These are phyloP conservation scores for Apiotrichum laibachii DNA, from an alignment of 1,284 basidiomycete genomes.

Conservation along the genomic window DNA sequence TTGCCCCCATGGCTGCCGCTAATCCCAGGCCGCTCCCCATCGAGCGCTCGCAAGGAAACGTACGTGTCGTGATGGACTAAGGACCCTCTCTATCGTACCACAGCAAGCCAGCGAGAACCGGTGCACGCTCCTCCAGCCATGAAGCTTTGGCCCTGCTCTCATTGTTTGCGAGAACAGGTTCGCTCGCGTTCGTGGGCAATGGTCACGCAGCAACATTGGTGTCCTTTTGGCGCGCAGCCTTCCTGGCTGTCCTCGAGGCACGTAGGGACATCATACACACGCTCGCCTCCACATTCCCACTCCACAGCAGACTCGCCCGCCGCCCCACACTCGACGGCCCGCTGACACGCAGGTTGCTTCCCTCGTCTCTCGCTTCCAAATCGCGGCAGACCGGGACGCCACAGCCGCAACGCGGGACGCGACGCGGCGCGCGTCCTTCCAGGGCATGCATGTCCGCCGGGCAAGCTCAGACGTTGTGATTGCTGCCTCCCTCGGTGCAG, in stretches of 20 bases:
- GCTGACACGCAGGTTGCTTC: slow-evolving; percentile 23
- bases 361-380: slow-evolving; percentile 27
- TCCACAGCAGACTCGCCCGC: neutral
- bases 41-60: slow-evolving; percentile 25
- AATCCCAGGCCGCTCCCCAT: slow-evolving; percentile 24
- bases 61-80: slow-evolving; percentile 6
- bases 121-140: neutral
- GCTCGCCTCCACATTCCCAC: neutral
- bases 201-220: too few species aligned
- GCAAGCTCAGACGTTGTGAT: neutral
- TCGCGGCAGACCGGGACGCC: slow-evolving; percentile 23
- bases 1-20: neutral
- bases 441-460: neutral
- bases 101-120: neutral
- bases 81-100: neutral
- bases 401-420: slow-evolving; percentile 12
- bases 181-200: too few species aligned
- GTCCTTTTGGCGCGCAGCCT: too few species aligned
- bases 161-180: too few species aligned
- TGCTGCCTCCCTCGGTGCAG: neutral
- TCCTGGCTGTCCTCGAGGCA: too few species aligned
- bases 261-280: too few species aligned
- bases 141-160: neutral
- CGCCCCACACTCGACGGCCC: neutral
- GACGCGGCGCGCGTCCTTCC: slow-evolving; percentile 11